Conservation (phyloP, 139 green algal species). For the Closterium sp. region DNA sequence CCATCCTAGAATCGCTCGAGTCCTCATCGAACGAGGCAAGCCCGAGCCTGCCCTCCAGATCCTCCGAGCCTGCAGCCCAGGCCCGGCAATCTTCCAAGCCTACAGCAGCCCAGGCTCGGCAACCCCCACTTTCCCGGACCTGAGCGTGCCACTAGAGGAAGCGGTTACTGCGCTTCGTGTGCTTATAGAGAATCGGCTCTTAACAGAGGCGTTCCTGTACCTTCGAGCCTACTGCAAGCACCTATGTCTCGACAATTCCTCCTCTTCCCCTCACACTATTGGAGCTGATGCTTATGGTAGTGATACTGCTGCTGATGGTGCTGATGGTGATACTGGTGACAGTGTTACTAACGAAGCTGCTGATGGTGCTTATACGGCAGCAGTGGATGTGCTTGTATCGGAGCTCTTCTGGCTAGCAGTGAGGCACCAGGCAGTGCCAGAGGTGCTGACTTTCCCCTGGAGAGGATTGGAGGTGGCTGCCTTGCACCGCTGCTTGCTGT, state of each 20-base stretch:
- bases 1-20: not conserved
- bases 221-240: not conserved
- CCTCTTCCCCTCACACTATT: not conserved
- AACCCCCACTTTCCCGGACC: not conserved
- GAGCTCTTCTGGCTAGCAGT: not conserved
- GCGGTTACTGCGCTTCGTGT: not conserved
- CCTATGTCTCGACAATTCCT: not conserved
- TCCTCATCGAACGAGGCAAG: not conserved
- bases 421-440: not conserved
- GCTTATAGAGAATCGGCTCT: not conserved
- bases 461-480: not conserved
- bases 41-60: not conserved
- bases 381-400: not conserved
- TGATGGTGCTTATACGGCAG: not conserved
- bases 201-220: not conserved
- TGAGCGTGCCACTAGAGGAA: not conserved
- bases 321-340: not conserved
- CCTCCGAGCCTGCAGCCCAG: not conserved
- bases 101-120: not conserved
- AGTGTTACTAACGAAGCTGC: not conserved
- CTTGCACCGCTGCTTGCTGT: not conserved
- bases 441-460: not conserved
- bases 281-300: not conserved
- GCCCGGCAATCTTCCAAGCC: not conserved
- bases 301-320: not conserved